Base-by-base conservation (phyloP, 2,329 filamentous ascomycete species). In the Seiridium cupressi region DNA sequence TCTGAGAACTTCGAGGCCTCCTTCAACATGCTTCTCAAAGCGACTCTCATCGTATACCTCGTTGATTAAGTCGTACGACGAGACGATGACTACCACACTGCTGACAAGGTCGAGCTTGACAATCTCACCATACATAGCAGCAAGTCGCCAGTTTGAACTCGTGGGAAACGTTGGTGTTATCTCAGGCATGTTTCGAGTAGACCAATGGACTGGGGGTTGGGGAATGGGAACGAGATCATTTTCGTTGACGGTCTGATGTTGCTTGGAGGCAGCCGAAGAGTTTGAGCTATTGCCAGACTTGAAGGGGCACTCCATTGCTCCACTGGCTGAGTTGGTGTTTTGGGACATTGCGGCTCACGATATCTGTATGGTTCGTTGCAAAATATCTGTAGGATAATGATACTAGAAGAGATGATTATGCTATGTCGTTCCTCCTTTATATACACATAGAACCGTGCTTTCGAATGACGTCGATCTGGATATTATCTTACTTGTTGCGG, bases 91-190 rank as follows among this genome's bases (percentile, higher is more conserved):
- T 3, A 26, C 51, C 26, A 18, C 10, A 11, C 44, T 13, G 7
- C 36, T 31, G 18, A 55, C 51, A 9, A 55, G 51, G 44, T 55
- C 51, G 26, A 55, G 51, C 31, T 55, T 55, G n/a, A 55, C 51
- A 40, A 55, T 55, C 13, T 55, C 51, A 44, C 51, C 51, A 31
- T 55, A 55, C 51, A 55, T 42, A 18, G 51, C 35, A 55, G 35
- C 36, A 5, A 55, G 51, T 44, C 51, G 51, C 51, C 51, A 55
- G 26, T 36, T 26, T 38, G 51, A 55, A 18, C 51, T 42, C 11
- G 51, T n/a, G 18, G 51, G 51, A 18, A 55, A 55, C 4, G 51
- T 18, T 42, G 51, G 51, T 9, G 42, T 34, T 5, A 55, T 55
- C 36, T 55, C 51, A 31, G 51, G 35, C 51, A 55, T 55, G 9